Conservation (phyloP, 768 basidiomycete species). For the Boletus vinaceobasis region DNA sequence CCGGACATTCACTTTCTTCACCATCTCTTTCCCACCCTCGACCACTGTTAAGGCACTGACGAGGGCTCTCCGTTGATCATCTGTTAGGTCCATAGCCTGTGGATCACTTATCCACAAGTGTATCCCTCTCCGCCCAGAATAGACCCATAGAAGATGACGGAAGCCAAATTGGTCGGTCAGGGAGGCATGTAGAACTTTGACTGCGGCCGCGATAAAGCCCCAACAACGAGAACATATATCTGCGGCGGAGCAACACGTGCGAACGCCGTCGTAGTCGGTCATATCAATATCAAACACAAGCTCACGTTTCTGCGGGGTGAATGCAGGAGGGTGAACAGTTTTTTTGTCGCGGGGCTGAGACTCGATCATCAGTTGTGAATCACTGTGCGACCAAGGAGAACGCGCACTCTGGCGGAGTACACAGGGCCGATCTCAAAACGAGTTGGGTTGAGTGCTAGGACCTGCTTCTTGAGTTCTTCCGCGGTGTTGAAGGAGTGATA, state of each 20-base stretch:
- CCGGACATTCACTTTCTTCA: slow-evolving; percentile 79
- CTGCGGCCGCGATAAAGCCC: slow-evolving; percentile 91
- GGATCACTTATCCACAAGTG: slow-evolving; percentile 96
- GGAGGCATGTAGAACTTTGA: slow-evolving; percentile 74
- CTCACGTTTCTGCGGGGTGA: slow-evolving; percentile 79
- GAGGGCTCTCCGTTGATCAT: slow-evolving; percentile 83
- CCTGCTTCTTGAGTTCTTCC: slow-evolving; percentile 91
- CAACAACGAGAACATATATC: slow-evolving; percentile 92
- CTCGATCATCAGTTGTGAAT: not conserved
- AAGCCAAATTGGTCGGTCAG: slow-evolving; percentile 92
- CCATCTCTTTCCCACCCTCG: slow-evolving; percentile 74
- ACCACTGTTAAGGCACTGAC: slow-evolving; percentile 87
- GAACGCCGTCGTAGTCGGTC: slow-evolving; percentile 96
- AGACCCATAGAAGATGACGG: slow-evolving; percentile 90
- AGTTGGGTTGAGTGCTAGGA: slow-evolving; percentile 78
- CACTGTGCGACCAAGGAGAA: not conserved
- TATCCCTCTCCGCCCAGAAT: slow-evolving; percentile 97
- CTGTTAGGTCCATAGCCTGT: slow-evolving; percentile 84
- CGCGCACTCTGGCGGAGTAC: slow-evolving; percentile 80
- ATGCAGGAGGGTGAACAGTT: slow-evolving; percentile 62
- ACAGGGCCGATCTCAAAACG: slow-evolving; percentile 98
- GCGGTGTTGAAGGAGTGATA: slow-evolving; percentile 86
- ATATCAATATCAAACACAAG: slow-evolving; percentile 99
- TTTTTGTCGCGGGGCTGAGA: slow-evolving; percentile 85
- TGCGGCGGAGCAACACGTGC: slow-evolving; percentile 91